Evolutionary conservation across 2,329 filamentous ascomycete species (phyloP), one percentile per base, ranked within the genome.

Genomic region (Moelleriella libera): DNA sequence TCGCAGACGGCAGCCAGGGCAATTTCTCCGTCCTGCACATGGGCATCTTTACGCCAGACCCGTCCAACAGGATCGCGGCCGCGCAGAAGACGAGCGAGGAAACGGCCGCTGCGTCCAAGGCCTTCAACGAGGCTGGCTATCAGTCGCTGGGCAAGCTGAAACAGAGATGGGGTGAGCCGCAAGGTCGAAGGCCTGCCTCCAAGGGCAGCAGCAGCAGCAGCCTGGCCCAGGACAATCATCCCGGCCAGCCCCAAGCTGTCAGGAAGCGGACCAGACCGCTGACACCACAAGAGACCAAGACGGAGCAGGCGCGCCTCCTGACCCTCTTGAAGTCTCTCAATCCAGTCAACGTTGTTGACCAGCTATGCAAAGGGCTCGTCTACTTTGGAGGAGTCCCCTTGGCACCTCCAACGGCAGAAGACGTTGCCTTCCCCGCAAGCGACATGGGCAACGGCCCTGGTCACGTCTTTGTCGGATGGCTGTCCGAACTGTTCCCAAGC

Each of bases 1-100:
- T 73, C 53, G 72, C 74, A 21, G 70, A 74, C 52, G 65, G 67
- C 30, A 72, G 70, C 54, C 75, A 74, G 50, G 78, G 78, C 30
- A 80, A 79, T 53, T 82, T 82, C 58, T 67, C 70, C 43, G 75
- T 82, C 41, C 79, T 82, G 71, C 75, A 80, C 48, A 79, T 82
- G 66, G 70, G 73, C 34, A 64, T 76, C 30, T 56, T 64, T 48
- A 67, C 63, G 57, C 62, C 65, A 51, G 68, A 71, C 49, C 68
- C 70, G 40, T 63, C 71, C 45, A 66, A 71, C 41, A 66, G 74
- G 44, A 69, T 74, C 56, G 70, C 71, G 46, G 71, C 75, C 43
- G 77, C 77, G 5, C 78, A 80, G 58, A 72, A 75, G 45, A 74
- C 76, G 10, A 82, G 78, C 55, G 77, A 82, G 57, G 74, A 69